phyloP scores from a whole-genome alignment of 306 rosid species.

The Ormosia emarginata region DNA sequence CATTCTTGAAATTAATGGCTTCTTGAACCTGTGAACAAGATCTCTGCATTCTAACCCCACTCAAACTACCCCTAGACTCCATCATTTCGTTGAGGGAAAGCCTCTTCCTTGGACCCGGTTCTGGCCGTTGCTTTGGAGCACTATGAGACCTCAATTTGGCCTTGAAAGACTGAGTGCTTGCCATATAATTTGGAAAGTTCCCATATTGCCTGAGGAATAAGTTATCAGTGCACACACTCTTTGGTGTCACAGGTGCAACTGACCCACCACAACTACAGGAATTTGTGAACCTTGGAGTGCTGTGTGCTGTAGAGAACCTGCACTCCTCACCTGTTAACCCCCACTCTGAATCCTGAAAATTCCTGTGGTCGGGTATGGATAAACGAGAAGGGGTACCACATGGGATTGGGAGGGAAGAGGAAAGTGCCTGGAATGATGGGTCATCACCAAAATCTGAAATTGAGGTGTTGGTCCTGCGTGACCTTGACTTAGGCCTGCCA shows the following conservation, averaged over 20 bases:
- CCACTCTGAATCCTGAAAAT: slow-evolving; percentile 61
- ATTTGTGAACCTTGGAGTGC: slow-evolving; percentile 70
- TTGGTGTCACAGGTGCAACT: slow-evolving; percentile 44
- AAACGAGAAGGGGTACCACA: slow-evolving; percentile 39
- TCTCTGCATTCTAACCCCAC: slow-evolving; percentile 83
- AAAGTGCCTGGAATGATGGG: slow-evolving; percentile 38
- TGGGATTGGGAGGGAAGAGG: slow-evolving; percentile 53
- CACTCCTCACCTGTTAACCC: slow-evolving; percentile 66
- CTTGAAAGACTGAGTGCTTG: slow-evolving; percentile 66
- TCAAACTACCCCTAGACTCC: slow-evolving; percentile 69
- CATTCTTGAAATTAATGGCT: slow-evolving; percentile 72
- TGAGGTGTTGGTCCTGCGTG: slow-evolving; percentile 63
- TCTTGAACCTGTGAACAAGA: slow-evolving; percentile 79
- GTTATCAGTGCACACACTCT: slow-evolving; percentile 47
- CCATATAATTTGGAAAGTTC: slow-evolving; percentile 68
- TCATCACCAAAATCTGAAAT: slow-evolving; percentile 62
- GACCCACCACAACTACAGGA: slow-evolving; percentile 37
- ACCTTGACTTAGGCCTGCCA: slow-evolving; percentile 69
- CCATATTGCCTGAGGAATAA: slow-evolving; percentile 36
- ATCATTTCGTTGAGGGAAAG: slow-evolving; percentile 66
- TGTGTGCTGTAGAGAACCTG: slow-evolving; percentile 79
- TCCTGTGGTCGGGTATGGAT: slow-evolving; percentile 44
- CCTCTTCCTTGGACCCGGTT: slow-evolving; percentile 54
- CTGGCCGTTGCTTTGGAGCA: slow-evolving; percentile 91
- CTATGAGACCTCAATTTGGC: slow-evolving; percentile 88